phyloP scores from a whole-genome alignment of 2,329 filamentous ascomycete genomes.

The Colletotrichum kahawae region DNA sequence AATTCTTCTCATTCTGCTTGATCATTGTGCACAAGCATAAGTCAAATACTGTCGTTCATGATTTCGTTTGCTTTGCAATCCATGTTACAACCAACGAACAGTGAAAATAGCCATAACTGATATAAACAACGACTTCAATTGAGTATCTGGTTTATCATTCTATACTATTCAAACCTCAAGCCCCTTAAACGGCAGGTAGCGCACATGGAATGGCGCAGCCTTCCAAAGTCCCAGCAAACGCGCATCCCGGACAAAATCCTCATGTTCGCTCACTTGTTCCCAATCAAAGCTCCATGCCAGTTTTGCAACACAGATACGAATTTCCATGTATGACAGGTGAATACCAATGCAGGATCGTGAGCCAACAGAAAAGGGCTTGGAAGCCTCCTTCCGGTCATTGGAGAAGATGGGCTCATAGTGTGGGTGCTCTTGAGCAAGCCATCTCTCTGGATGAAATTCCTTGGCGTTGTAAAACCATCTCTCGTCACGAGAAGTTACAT shows the following conservation, averaged over 20 bases:
- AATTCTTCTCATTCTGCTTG: not conserved
- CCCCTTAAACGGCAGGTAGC: not conserved
- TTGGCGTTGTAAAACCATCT: not conserved
- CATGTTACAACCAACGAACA: not conserved
- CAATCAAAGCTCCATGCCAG: not conserved
- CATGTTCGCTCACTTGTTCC: not conserved
- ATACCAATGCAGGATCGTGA: not conserved
- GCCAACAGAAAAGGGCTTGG: slow-evolving; percentile 1
- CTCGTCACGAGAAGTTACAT: slow-evolving; percentile 3
- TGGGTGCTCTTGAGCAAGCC: not conserved
- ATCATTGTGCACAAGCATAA: not conserved
- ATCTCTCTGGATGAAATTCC: slow-evolving; percentile 9
- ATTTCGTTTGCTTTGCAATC: not conserved
- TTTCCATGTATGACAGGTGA: not conserved
- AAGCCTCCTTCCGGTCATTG: not conserved
- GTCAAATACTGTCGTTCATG: not conserved
- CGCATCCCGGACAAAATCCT: slow-evolving; percentile 1
- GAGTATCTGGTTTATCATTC: not conserved
- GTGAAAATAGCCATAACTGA: not conserved
- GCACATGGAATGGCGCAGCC: not conserved
- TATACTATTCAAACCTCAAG: not conserved
- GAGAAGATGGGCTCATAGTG: not conserved
- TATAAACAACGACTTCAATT: not conserved
- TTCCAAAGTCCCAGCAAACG: slow-evolving; percentile 1
- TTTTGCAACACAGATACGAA: not conserved